phyloP scores from a whole-genome alignment of 257 asterid genomes.

The Haberlea rhodopensis region DNA sequence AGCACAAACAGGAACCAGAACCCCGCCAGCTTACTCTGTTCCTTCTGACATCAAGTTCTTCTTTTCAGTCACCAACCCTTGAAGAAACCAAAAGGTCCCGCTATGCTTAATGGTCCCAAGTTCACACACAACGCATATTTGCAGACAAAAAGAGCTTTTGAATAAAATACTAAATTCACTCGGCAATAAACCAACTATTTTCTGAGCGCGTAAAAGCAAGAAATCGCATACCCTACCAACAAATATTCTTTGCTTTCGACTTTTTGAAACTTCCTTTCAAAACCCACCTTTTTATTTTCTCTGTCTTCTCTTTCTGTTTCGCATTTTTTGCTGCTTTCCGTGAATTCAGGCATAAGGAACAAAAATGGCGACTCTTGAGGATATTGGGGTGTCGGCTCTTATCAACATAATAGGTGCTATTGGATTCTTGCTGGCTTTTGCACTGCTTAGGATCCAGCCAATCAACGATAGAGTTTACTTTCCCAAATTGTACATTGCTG shows the following conservation, averaged over 20 bases:
- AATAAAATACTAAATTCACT: neutral
- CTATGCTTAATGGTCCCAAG: slow-evolving; percentile 32
- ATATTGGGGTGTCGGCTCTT: slow-evolving; percentile 89
- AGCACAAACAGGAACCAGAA: slow-evolving; percentile 29
- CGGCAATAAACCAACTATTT: slow-evolving; percentile 22
- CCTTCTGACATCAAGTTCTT: neutral
- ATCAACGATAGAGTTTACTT: slow-evolving; percentile 91
- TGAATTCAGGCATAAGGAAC: slow-evolving; percentile 19
- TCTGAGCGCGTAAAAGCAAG: slow-evolving; percentile 22
- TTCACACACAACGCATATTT: slow-evolving; percentile 15
- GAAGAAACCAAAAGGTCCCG: slow-evolving; percentile 26
- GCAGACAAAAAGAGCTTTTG: slow-evolving; percentile 7
- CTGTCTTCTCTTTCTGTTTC: slow-evolving; percentile 12
- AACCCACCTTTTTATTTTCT: slow-evolving; percentile 27
- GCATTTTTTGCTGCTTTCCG: slow-evolving; percentile 4
- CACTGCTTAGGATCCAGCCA: slow-evolving; percentile 88
- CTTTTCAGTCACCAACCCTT: slow-evolving; percentile 34
- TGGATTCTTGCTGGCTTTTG: slow-evolving; percentile 88
- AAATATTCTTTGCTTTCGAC: slow-evolving; percentile 29
- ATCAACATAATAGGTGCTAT: slow-evolving; percentile 69
- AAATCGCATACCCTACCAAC: slow-evolving; percentile 19
- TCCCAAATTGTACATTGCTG: slow-evolving; percentile 88
- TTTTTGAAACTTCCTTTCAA: slow-evolving; percentile 24
- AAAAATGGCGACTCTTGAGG: slow-evolving; percentile 81
- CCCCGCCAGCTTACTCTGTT: neutral